Evolutionary conservation across 495 filamentous ascomycete species (phyloP).

Genomic region (Podospora pseudoanserina): DNA sequence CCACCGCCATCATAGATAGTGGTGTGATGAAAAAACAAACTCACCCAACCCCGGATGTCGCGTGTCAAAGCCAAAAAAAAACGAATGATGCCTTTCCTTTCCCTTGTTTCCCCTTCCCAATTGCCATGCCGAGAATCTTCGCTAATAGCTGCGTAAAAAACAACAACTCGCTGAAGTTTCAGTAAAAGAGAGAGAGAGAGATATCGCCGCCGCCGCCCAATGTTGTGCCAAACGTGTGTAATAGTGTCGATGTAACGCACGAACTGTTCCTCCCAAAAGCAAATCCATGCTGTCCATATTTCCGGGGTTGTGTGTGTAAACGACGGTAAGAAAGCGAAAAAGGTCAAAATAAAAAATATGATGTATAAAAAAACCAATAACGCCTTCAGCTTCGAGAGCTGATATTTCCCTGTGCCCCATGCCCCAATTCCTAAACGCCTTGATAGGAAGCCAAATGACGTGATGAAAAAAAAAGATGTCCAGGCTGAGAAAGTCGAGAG

Average conservation of each 20-base stretch:
- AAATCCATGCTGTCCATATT: neutral
- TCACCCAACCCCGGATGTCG: neutral
- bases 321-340: conserved; percentile 11
- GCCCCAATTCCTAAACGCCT: neutral
- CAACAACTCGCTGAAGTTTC: too few species aligned
- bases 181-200: too few species aligned
- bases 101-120: too few species aligned
- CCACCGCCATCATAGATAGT: neutral
- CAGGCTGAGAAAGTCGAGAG: neutral
- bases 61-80: too few species aligned
- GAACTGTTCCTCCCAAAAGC: neutral
- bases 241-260: neutral
- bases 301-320: neutral
- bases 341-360: neutral
- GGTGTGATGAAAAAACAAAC: neutral
- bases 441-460: neutral
- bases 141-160: too few species aligned
- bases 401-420: neutral
- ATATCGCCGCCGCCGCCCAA: neutral
- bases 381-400: neutral
- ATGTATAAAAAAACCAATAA: neutral
- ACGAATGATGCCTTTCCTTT: too few species aligned
- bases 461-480: neutral
- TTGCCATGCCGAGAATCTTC: too few species aligned
- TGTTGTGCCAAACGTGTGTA: neutral